Evolutionary conservation across 75 land plant genomes (phyloP).

Genomic region (Adiantum capillusveneris): DNA sequence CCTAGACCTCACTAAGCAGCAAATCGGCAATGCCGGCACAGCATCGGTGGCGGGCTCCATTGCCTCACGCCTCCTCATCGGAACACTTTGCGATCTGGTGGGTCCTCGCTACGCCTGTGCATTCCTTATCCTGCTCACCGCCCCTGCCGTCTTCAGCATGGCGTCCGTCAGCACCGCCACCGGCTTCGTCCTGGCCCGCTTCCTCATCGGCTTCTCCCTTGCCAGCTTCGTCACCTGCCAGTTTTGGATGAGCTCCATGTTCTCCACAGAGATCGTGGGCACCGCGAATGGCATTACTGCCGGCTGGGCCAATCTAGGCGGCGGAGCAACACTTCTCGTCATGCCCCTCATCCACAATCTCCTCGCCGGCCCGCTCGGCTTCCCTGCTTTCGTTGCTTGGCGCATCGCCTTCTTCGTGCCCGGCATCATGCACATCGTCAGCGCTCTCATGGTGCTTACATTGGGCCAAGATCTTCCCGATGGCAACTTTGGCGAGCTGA

Average conservation of each 20-base stretch:
- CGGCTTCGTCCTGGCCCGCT: conserved; percentile 59
- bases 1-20: too few species aligned
- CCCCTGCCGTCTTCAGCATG: conserved; percentile 79
- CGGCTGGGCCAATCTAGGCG: conserved; percentile 90
- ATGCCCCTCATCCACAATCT: conserved; percentile 67
- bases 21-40: neutral
- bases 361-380: conserved; percentile 22
- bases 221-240: conserved; percentile 90
- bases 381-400: conserved; percentile 55
- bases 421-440: conserved; percentile 45
- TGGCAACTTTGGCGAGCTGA: conserved; percentile 54
- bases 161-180: conserved; percentile 34
- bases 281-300: conserved; percentile 66
- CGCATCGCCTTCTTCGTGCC: conserved; percentile 72
- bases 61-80: conserved; percentile 73
- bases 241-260: conserved; percentile 94
- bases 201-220: conserved; percentile 76
- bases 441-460: conserved; percentile 51
- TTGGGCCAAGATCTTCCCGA: conserved; percentile 75
- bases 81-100: conserved; percentile 69
- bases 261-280: conserved; percentile 66
- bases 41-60: conserved; percentile 81
- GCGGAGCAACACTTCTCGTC: conserved; percentile 76
- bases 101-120: conserved; percentile 83
- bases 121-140: conserved; percentile 54